A percentile compares a stretch with the other conserved stretches of the same genome.
These are phyloP conservation scores for Trichoderma sp. DNA, from an alignment of 2,329 filamentous ascomycete species.

Conservation along the genomic window DNA sequence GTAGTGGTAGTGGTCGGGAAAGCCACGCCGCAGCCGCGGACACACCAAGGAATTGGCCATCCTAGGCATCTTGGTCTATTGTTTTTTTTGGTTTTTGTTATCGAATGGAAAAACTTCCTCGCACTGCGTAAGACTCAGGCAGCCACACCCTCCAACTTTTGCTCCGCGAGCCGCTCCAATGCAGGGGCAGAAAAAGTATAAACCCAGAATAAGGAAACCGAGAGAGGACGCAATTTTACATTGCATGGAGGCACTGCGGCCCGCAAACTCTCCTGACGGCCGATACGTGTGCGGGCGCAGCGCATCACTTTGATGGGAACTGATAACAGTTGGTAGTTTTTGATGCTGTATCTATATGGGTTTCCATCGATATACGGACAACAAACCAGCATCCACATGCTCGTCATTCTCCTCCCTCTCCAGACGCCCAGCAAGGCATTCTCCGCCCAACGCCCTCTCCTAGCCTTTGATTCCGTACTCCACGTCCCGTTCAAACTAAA, in stretches of 20 bases:
- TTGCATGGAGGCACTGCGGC: not conserved
- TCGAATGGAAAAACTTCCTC: not conserved
- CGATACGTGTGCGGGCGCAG: too few relatives aligned
- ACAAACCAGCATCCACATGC: not conserved
- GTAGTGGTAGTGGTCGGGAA: not conserved
- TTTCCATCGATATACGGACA: not conserved
- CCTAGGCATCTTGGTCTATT: not conserved
- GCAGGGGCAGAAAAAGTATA: constrained; percentile 9
- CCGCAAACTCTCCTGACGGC: not conserved
- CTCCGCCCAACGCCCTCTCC: not conserved
- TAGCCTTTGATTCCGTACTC: not conserved
- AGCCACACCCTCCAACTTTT: not conserved
- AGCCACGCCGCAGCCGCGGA: constrained; percentile 8
- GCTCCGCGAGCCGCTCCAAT: not conserved
- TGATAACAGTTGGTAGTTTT: too few relatives aligned
- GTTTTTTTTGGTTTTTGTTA: not conserved
- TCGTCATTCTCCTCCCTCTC: not conserved
- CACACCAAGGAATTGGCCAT: not conserved
- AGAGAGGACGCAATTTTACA: not conserved
- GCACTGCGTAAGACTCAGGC: not conserved
- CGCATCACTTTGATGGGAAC: too few relatives aligned
- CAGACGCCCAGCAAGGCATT: not conserved
- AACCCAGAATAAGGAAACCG: not conserved
- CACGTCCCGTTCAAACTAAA: not conserved
- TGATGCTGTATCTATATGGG: too few relatives aligned